Conservation (phyloP, 441 rosid genomes). For the Sinapis alba region DNA sequence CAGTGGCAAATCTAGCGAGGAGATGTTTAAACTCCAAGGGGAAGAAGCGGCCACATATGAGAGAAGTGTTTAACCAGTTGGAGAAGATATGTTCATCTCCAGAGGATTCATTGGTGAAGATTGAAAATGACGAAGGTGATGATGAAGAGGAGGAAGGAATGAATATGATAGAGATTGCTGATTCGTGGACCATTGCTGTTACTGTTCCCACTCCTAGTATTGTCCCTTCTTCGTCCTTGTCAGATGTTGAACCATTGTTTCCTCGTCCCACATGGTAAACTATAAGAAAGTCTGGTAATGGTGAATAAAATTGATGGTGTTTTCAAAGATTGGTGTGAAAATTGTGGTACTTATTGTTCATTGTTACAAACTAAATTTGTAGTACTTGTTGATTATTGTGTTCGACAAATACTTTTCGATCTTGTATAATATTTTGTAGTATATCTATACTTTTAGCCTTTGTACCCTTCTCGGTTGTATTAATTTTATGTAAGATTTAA, state of each 20-base stretch:
- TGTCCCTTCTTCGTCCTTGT: no score
- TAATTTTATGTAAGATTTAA: no score
- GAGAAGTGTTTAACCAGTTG: conserved; percentile 41
- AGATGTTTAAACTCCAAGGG: conserved; percentile 40
- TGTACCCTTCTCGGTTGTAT: not conserved
- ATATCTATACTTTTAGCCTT: not conserved
- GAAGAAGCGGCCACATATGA: conserved; percentile 40
- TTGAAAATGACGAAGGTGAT: not conserved
- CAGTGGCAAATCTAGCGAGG: conserved; percentile 36
- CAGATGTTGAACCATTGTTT: no score
- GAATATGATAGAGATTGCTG: no score
- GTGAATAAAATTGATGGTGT: not conserved
- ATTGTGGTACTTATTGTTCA: not conserved
- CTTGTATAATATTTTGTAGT: no score
- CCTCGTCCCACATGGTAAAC: not conserved
- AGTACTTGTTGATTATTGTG: no score
- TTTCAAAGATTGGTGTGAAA: not conserved
- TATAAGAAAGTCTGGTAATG: not conserved
- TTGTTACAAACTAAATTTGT: no score
- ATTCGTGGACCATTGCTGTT: no score
- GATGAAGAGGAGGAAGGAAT: not conserved
- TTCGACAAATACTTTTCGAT: no score
- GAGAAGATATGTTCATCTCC: conserved; percentile 2
- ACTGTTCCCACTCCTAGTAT: no score
- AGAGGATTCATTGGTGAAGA: not conserved